Conservation (phyloP, 78 protist genomes). For the Trichosphaerium sp. region DNA sequence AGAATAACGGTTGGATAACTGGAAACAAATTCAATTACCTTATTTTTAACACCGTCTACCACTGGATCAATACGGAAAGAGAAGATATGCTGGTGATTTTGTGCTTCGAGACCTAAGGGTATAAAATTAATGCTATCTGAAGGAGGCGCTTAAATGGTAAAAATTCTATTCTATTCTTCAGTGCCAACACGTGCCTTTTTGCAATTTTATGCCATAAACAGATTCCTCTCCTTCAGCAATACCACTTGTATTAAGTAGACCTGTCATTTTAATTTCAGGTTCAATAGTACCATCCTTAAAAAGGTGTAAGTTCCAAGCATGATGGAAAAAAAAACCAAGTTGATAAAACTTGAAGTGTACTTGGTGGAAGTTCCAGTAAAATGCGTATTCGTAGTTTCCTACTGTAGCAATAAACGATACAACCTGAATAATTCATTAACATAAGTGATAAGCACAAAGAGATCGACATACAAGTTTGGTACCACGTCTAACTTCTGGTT, state of each 20-base stretch:
- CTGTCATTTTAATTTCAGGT: neutral
- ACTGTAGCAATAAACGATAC: neutral
- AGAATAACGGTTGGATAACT: too few species aligned
- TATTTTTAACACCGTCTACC: conserved; percentile 3
- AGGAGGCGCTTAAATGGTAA: too few species aligned
- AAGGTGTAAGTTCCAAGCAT: neutral
- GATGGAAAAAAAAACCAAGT: neutral
- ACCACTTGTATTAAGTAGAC: neutral
- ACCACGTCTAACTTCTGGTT: neutral
- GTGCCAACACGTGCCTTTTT: too few species aligned
- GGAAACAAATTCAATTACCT: conserved; percentile 3
- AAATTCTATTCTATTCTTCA: too few species aligned
- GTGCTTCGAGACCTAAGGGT: conserved; percentile 1
- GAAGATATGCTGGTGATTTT: conserved; percentile 9
- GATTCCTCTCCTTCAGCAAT: neutral
- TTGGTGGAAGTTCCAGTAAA: neutral
- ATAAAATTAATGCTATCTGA: neutral
- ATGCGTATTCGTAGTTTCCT: conserved; percentile 4
- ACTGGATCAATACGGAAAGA: neutral
- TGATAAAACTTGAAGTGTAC: neutral
- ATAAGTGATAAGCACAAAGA: too few species aligned
- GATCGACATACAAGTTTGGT: neutral
- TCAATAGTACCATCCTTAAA: conserved; percentile 2
- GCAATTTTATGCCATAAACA: too few species aligned
- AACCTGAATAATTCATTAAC: too few species aligned